phyloP scores from a whole-genome alignment of 2,329 filamentous ascomycete species.

The Xylaria sp. region DNA sequence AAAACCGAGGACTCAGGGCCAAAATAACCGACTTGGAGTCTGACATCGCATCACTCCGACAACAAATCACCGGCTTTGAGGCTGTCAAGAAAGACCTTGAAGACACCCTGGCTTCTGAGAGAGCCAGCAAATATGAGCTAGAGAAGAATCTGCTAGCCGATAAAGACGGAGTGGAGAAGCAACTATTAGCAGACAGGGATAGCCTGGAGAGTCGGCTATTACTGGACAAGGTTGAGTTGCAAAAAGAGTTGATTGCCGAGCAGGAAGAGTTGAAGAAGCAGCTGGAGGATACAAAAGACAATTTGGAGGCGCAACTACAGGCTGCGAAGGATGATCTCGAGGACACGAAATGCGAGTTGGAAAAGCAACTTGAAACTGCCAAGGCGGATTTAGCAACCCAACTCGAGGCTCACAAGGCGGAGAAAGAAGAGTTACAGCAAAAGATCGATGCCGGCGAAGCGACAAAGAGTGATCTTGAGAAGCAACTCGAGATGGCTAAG shows the following conservation, averaged over 20 bases:
- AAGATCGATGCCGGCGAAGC: constrained; percentile 39
- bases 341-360: constrained; percentile 28
- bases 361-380: constrained; percentile 27
- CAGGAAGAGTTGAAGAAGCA: constrained; percentile 24
- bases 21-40: constrained; percentile 48
- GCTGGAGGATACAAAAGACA: constrained; percentile 33
- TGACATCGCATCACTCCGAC: constrained; percentile 45
- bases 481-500: constrained; percentile 39
- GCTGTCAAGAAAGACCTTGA: constrained; percentile 37
- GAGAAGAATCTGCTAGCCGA: constrained; percentile 30
- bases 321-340: constrained; percentile 37
- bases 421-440: constrained; percentile 40
- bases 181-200: constrained; percentile 36
- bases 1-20: constrained; percentile 45
- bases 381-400: constrained; percentile 31
- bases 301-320: constrained; percentile 34
- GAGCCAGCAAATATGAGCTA: constrained; percentile 34
- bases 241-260: constrained; percentile 25
- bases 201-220: constrained; percentile 36
- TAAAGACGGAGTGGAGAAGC: constrained; percentile 33
- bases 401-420: constrained; percentile 34
- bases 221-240: constrained; percentile 27
- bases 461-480: constrained; percentile 42
- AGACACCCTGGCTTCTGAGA: constrained; percentile 34
- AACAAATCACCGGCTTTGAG: constrained; percentile 44